A percentile compares a stretch with the other conserved stretches of the same genome.
Evolutionary conservation across 306 rosid genomes (phyloP).

Genomic region (Boehmeria nivea): DNA sequence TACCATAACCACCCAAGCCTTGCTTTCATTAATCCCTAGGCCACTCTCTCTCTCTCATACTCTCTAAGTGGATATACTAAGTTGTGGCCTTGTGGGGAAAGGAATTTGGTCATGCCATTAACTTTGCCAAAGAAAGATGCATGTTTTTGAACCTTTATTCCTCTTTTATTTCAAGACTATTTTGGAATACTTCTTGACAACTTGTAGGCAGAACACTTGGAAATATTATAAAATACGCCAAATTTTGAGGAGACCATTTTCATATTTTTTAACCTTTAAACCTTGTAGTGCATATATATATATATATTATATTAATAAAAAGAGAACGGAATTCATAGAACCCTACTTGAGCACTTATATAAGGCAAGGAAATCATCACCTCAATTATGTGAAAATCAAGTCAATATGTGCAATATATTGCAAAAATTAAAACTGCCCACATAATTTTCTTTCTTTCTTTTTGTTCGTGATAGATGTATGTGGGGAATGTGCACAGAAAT

Average conservation of each 20-base stretch:
- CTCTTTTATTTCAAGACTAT: not conserved
- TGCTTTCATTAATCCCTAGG: constrained; percentile 89
- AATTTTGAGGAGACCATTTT: no score
- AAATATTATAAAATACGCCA: no score
- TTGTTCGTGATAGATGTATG: constrained; percentile 15
- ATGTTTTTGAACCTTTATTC: not conserved
- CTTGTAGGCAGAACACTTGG: no score
- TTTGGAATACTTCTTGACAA: not conserved
- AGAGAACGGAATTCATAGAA: no score
- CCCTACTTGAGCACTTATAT: no score
- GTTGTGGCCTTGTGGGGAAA: constrained; percentile 25
- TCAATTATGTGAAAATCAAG: no score
- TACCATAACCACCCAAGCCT: constrained; percentile 56
- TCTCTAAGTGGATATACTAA: constrained; percentile 36
- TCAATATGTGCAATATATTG: not conserved
- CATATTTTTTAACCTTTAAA: no score
- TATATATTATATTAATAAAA: no score
- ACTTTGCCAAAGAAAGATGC: constrained; percentile 24
- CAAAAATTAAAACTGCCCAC: constrained; percentile 23
- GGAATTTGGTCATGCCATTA: constrained; percentile 42
- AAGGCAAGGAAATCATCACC: no score
- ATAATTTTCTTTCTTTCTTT: not conserved
- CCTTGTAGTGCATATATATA: no score
- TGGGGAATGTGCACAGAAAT: constrained; percentile 68
- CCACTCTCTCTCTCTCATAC: constrained; percentile 25